Evolutionary conservation across 2,329 filamentous ascomycete species (phyloP).

Genomic region (Passalora sequoiae): DNA sequence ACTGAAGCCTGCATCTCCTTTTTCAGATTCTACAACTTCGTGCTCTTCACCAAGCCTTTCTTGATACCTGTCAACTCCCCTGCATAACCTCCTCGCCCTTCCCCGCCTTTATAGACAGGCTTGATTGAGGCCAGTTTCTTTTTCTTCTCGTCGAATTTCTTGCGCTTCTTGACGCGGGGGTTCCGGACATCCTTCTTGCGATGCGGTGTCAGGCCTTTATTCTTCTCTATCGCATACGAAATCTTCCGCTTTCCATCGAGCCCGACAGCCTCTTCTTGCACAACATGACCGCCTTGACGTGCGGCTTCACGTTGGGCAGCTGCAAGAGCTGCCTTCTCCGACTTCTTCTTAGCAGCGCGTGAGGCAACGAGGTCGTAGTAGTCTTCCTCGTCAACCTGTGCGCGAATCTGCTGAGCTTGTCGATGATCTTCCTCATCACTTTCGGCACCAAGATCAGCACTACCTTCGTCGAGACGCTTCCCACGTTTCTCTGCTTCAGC

Average conservation of each 20-base stretch:
- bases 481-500: slow-evolving; percentile 83
- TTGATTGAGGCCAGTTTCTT: slow-evolving; percentile 92
- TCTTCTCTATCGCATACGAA: slow-evolving; percentile 91
- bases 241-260: slow-evolving; percentile 88
- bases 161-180: slow-evolving; percentile 94
- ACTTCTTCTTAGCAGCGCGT: slow-evolving; percentile 60
- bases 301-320: slow-evolving; percentile 53
- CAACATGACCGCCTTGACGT: slow-evolving; percentile 55
- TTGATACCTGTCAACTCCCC: slow-evolving; percentile 96
- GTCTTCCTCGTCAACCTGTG: slow-evolving; percentile 56
- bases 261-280: slow-evolving; percentile 65
- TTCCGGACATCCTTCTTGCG: slow-evolving; percentile 93
- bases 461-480: slow-evolving; percentile 55
- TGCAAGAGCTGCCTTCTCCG: slow-evolving; percentile 65
- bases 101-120: slow-evolving; percentile 77
- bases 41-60: slow-evolving; percentile 84
- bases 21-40: slow-evolving; percentile 62
- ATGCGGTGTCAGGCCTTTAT: slow-evolving; percentile 86
- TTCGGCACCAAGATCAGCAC: slow-evolving; percentile 65
- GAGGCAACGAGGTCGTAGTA: slow-evolving; percentile 89
- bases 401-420: slow-evolving; percentile 48
- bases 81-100: slow-evolving; percentile 77
- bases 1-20: background rate
- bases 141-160: slow-evolving; percentile 92
- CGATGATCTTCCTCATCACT: slow-evolving; percentile 61